phyloP scores from a whole-genome alignment of 1,284 basidiomycete genomes.

The Ceratobasidium sp. region DNA sequence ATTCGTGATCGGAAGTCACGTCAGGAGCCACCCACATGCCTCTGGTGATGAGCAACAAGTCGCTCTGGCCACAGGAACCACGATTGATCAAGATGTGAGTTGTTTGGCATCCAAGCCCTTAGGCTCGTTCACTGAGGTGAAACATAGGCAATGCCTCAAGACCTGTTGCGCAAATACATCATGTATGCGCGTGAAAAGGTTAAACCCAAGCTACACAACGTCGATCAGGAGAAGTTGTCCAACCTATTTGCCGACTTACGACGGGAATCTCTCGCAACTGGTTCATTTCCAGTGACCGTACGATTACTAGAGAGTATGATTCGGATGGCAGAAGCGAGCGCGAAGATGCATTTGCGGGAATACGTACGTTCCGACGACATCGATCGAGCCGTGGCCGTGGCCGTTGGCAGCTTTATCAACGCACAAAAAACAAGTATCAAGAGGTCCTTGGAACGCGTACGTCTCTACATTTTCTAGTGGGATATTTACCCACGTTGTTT shows the following conservation, averaged over 20 bases:
- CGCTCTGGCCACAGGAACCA: constrained; percentile 60
- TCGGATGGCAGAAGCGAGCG: constrained; percentile 97
- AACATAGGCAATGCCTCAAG: constrained; percentile 93
- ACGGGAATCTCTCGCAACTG: constrained; percentile 94
- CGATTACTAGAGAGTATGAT: constrained; percentile 99
- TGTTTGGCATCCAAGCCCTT: background rate
- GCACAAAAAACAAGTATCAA: constrained; percentile 99
- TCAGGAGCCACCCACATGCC: constrained; percentile 90
- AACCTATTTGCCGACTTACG: constrained; percentile 96
- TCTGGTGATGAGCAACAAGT: constrained; percentile 90
- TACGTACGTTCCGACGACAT: constrained; percentile 97
- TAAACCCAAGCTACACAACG: constrained; percentile 88
- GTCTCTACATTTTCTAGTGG: constrained; percentile 48
- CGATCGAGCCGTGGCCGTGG: constrained; percentile 95
- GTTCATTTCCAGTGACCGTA: constrained; percentile 97
- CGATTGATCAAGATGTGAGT: constrained; percentile 89
- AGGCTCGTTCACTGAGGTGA: background rate
- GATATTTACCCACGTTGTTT: background rate
- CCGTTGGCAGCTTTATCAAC: constrained; percentile 92
- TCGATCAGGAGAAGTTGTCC: constrained; percentile 95
- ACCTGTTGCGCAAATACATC: constrained; percentile 97
- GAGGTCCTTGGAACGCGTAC: constrained; percentile 92
- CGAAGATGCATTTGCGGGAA: constrained; percentile 97
- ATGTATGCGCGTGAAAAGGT: constrained; percentile 97
- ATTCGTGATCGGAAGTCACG: constrained; percentile 96